Conservation (phyloP, 768 basidiomycete genomes). For the Boletus eberwhitei region DNA sequence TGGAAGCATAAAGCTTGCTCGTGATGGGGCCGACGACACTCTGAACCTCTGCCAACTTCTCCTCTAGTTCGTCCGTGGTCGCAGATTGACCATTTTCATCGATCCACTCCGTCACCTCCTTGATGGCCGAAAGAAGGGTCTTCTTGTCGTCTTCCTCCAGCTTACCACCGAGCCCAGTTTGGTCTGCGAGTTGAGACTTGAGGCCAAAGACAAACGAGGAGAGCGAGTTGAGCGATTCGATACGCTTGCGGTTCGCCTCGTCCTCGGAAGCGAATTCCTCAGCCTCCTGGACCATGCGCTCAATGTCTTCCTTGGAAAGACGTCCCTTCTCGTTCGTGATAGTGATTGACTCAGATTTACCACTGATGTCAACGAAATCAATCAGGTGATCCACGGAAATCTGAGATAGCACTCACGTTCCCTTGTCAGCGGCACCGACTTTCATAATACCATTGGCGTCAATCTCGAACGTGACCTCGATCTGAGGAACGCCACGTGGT, state of each 20-base stretch:
- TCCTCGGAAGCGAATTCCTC: conserved; percentile 87
- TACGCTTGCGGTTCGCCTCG: conserved; percentile 74
- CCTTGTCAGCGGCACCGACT: conserved; percentile 90
- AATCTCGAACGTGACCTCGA: conserved; percentile 95
- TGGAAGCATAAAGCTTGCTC: conserved; percentile 65
- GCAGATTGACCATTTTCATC: conserved; percentile 79
- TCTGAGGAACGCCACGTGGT: conserved; percentile 95
- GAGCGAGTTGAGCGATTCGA: conserved; percentile 80
- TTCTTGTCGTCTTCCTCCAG: conserved; percentile 78
- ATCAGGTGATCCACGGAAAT: not conserved
- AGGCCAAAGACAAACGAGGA: conserved; percentile 83
- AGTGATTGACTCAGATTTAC: conserved; percentile 85
- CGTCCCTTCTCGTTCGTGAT: conserved; percentile 97
- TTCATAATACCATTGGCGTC: conserved; percentile 96
- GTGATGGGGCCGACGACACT: conserved; percentile 80
- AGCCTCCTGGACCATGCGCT: conserved; percentile 92
- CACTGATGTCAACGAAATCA: conserved; percentile 36
- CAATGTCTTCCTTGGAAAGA: conserved; percentile 85
- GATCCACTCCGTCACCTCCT: conserved; percentile 90
- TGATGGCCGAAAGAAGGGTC: conserved; percentile 73
- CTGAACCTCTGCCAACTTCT: conserved; percentile 80
- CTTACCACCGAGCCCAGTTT: conserved; percentile 90
- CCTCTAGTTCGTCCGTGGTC: conserved; percentile 84
- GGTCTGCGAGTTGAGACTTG: conserved; percentile 82
- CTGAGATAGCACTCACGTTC: conserved; percentile 55